phyloP scores from a whole-genome alignment of 202 grass and related monocot species.

The Dendrocalamus latiflorus region DNA sequence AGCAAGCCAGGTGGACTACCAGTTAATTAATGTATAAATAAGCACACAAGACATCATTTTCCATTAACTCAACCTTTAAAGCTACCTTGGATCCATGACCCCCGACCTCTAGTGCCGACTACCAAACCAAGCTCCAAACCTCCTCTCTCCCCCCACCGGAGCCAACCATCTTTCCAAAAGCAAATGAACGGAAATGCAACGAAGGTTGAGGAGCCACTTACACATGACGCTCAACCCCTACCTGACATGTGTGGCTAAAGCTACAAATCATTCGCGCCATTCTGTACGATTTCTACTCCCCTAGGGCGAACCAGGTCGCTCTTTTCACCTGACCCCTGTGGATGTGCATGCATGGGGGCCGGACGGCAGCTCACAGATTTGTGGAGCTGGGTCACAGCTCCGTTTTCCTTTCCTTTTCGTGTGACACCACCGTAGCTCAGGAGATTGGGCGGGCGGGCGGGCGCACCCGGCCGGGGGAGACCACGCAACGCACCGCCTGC shows the following conservation, averaged over 20 bases:
- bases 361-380: neutral
- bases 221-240: neutral
- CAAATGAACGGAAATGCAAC: neutral
- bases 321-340: neutral
- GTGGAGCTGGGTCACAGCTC: neutral
- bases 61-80: constrained; percentile 19
- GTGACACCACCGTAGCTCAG: neutral
- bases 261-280: constrained; percentile 9
- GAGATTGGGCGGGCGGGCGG: neutral
- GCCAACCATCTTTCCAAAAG: neutral
- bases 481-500: neutral
- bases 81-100: neutral
- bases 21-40: neutral
- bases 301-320: neutral
- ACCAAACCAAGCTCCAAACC: neutral
- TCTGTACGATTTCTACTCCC: neutral
- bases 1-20: neutral
- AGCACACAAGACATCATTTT: neutral
- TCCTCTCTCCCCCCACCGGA: neutral
- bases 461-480: neutral
- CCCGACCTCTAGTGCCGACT: neutral
- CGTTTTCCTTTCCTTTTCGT: neutral
- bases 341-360: neutral
- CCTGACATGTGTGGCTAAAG: constrained; percentile 26
- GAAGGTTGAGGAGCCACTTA: constrained; percentile 9